Evolutionary conservation across 352 stramenopile genomes (phyloP), one percentile per base, ranked within the genome.

Genomic region (Globisporangium irregulare): DNA sequence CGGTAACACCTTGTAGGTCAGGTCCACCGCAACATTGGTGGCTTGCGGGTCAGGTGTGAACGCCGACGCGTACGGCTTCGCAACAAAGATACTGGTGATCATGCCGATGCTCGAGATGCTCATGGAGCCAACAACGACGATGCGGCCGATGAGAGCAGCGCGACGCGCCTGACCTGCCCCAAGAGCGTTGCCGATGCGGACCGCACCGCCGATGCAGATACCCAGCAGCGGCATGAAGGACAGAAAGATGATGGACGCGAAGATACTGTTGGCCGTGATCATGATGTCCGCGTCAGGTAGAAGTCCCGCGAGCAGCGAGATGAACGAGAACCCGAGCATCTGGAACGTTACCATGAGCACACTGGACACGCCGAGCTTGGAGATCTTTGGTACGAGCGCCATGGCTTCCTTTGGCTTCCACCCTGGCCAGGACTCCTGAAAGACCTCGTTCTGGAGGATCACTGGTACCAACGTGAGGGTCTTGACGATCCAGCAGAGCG

Each of bases 371-470:
- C 41, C 41, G 15, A 50, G 41, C 41, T 50, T 50, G 41, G 41
- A 50, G 41, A 50, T 22, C 41, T 50, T 50, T 50, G 41, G 41
- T 15, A 50, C 15, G 4, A 50, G 6, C 4, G 41, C 41, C 41
- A 50, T 50, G 15, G 73, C 71, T 66, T 77, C 59, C 4, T 59
- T 36, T 14, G 70, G 65, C 20, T 62, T 67, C 67, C 63, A 76
- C 0, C 77, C 78, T 22, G 41, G 41, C 41, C 41, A 50, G 15
- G 41, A 50, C 0, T 50, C 15, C 5, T 22, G 41, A 6, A 22
- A 50, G 1, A 50, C 41, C 6, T 50, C 4, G 41, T 50, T 50
- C 41, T 50, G 41, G 5, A 50, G 15, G 18, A 50, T 50, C 41
- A 22, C 41, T n/a, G 41, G 41, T 4, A 50, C 41, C 3, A 50